Base-by-base conservation (phyloP, 1,139 yeast genomes). In the Yamadazyma friedrichii region DNA sequence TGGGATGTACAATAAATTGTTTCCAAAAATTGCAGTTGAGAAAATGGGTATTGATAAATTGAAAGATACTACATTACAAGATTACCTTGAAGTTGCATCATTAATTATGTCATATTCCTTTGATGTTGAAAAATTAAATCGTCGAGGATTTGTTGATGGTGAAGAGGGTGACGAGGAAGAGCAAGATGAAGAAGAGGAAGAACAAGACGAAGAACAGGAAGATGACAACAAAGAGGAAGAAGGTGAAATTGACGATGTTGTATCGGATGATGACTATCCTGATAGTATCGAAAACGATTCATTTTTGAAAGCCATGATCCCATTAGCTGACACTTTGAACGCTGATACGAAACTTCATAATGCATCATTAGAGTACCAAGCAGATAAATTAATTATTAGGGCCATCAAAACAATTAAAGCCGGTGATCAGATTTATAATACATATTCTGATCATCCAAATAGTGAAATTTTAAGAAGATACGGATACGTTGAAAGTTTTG, bases 391-490 rank as follows among this genome's bases (percentile, higher is more conserved):
- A 36, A 79, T 79, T 9, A 88, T 93, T 93, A 72, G 74, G 37
- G 77, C 95, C 3, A 78, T 79, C n/a, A 76, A 74, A 42, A 61
- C 67, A 3, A 91, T 93, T 31, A 44, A 62, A 9, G 64, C 65
- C 33, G 91, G 87, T 1, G 82, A 80, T 17, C 98, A 93, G 56
- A 69, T 93, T 3, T 91, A 78, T 64, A 91, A 91, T 61, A 85
- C 91, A 0, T 93, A 93, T 59, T 95, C 96, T 2, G 94, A 88
- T 40, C 83, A 87, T 49, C 95, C 98, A 20, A 91, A 91, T 58
- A 71, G 93, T 26, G 98, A 93, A 54, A 73, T 93, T 29, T 69
- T 93, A 43, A 78, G 98, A 53, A 75, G 96, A 42, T 93, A 91
- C 51, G 98, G 98, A 0, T 93, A 88, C 54, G 94, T 88, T 16